Evolutionary conservation across 441 rosid genomes (phyloP).

Genomic region (Adansonia madagascariensis): DNA sequence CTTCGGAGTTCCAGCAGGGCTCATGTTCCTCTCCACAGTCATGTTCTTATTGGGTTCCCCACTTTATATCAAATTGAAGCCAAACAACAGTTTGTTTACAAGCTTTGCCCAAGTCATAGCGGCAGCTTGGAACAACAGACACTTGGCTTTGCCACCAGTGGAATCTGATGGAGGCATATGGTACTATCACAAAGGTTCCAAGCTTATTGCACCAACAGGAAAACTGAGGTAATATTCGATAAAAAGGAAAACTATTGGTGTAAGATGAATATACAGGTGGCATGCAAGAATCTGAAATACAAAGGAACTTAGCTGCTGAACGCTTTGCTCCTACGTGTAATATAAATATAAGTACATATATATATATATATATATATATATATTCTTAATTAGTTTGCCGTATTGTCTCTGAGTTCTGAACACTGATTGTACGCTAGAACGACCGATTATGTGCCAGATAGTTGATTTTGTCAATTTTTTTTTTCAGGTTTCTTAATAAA

Average conservation of each 20-base stretch:
- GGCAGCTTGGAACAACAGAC: slow-evolving; percentile 40
- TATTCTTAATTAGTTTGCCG: background rate
- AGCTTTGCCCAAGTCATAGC: slow-evolving; percentile 40
- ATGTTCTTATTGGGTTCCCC: slow-evolving; percentile 40
- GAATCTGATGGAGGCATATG: slow-evolving; percentile 25
- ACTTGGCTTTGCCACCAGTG: slow-evolving; percentile 29
- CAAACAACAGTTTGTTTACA: slow-evolving; percentile 38
- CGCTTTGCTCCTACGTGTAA: no score
- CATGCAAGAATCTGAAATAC: no score
- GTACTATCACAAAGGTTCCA: slow-evolving; percentile 40
- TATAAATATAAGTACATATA: no score
- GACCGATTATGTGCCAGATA: background rate
- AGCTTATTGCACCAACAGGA: slow-evolving; percentile 38
- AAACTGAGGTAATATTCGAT: slow-evolving; percentile 38
- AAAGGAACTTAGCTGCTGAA: no score
- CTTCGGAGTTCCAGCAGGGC: slow-evolving; percentile 43
- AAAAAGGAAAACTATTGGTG: no score
- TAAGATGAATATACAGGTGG: no score
- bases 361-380: background rate
- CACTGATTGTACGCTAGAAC: background rate
- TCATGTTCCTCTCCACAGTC: slow-evolving; percentile 36
- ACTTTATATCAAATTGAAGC: slow-evolving; percentile 39
- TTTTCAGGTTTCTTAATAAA: slow-evolving; percentile 47
- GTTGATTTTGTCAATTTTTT: background rate
- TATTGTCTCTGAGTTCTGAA: background rate